Evolutionary conservation across 164 flowering plant species (phyloP).

Genomic region (Vitis labrusca): DNA sequence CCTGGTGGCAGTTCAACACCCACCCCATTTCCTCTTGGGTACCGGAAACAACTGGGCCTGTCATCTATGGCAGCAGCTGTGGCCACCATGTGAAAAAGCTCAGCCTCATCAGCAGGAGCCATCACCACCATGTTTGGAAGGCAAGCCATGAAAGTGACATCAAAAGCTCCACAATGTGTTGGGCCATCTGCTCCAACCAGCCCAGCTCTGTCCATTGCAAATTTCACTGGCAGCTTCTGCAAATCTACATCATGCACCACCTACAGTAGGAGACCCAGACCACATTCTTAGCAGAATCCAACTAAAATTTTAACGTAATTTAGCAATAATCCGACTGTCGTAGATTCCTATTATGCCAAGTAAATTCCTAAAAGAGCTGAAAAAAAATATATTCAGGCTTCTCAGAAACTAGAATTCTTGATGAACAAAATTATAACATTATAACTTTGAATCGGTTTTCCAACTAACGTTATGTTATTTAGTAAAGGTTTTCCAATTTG

Average conservation of each 20-base stretch:
- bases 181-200: constrained; percentile 99
- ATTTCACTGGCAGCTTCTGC: constrained; percentile 94
- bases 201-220: constrained; percentile 98
- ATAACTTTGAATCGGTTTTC: too few species aligned
- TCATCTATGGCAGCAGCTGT: constrained; percentile 96
- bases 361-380: too few species aligned
- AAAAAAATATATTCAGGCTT: too few species aligned
- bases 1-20: constrained; percentile 80
- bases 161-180: constrained; percentile 95
- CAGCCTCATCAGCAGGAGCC: constrained; percentile 98
- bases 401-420: too few species aligned
- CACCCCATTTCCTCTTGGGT: constrained; percentile 93
- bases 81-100: constrained; percentile 97
- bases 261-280: constrained; percentile 28
- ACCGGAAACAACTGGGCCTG: constrained; percentile 88
- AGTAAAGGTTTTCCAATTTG: too few species aligned
- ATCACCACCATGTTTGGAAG: constrained; percentile 99
- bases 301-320: not conserved
- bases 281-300: not conserved
- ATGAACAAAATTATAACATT: too few species aligned
- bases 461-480: too few species aligned
- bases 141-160: constrained; percentile 94
- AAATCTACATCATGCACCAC: constrained; percentile 95
- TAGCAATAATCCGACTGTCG: too few species aligned
- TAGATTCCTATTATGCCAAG: too few species aligned